Evolutionary conservation across 1,139 yeast genomes (phyloP), one percentile per base, ranked within the genome.

Genomic region (Pneumocystis murina): DNA sequence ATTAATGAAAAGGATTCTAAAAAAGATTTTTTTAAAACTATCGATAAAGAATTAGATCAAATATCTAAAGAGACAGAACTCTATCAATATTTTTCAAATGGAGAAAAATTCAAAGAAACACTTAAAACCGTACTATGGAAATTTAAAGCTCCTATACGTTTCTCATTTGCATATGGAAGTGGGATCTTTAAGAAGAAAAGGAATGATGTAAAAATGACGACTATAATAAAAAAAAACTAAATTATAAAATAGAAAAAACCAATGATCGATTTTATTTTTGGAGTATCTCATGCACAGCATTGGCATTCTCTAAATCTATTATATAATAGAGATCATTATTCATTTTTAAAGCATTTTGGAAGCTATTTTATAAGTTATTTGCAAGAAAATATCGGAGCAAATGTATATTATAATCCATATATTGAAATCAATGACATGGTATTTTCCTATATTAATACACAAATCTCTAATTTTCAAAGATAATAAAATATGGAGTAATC

Each of bases 391-490:
- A 70, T 82, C n/a, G 97, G 96, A 0, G 92, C 94, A 0, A 97
- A 97, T 2, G 85, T 92, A 4, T 94, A 91, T 73, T 94, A 89
- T 77, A 94, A 92, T 72, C 97, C 99, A 2, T 92, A 82, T 74
- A 88, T 87, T 3, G 79, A 80, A 59, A 78, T 91, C 66, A 79
- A 80, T 62, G 84, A 84, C 17, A 77, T 81, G 62, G 64, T 64
- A 39, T 58, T 35, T 60, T 28, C 8, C 17, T 20, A 5, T 5
- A 38, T 14, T 3, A 20, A 38, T 20, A 7, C 4, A 24, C 10
- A 38, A 38, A 58, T 24, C 14, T 10, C 39, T 48, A 48, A 48
- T 48, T 48, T 24, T 24, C 12, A 48, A 38, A 60, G 61, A 76
- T 82, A 68, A 82, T 92, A 62, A 92, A 92, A 72, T 92, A 92